Evolutionary conservation across 345 rosid species (phyloP).

Genomic region (Brassica carinata): DNA sequence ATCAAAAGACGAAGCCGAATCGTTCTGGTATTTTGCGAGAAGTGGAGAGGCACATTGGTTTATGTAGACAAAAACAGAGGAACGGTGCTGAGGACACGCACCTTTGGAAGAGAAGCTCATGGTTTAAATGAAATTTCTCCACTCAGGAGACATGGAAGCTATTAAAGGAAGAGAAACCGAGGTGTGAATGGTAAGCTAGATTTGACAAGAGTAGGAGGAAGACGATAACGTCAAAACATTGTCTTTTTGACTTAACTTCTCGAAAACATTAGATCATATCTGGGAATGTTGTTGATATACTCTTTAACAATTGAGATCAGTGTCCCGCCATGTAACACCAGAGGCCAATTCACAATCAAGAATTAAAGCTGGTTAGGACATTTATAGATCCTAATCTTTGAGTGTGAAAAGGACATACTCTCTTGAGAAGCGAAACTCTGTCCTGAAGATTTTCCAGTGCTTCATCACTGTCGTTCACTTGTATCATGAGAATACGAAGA

Average conservation of each 20-base stretch:
- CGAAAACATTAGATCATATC: neutral
- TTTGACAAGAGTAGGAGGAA: neutral
- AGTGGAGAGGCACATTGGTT: too few species aligned
- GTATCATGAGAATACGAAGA: constrained; percentile 52
- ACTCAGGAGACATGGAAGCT: too few species aligned
- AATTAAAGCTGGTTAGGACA: neutral
- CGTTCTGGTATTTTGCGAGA: too few species aligned
- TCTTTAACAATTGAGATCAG: constrained; percentile 11
- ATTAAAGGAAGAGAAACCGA: too few species aligned
- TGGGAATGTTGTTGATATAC: neutral
- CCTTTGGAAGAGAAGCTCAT: too few species aligned
- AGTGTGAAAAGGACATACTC: constrained; percentile 41
- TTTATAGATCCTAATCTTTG: neutral
- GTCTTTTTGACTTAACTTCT: neutral
- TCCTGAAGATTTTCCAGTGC: constrained; percentile 66
- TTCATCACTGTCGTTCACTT: constrained; percentile 72
- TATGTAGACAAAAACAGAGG: too few species aligned
- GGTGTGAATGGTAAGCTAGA: neutral
- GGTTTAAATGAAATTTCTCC: too few species aligned
- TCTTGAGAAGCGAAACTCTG: constrained; percentile 70
- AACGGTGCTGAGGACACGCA: too few species aligned
- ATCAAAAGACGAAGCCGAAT: too few species aligned
- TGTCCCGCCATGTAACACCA: neutral
- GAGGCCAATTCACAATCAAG: constrained; percentile 1
- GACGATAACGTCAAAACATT: neutral